Evolutionary conservation across 2,329 filamentous ascomycete genomes (phyloP).

Genomic region (Fusarium palustre): DNA sequence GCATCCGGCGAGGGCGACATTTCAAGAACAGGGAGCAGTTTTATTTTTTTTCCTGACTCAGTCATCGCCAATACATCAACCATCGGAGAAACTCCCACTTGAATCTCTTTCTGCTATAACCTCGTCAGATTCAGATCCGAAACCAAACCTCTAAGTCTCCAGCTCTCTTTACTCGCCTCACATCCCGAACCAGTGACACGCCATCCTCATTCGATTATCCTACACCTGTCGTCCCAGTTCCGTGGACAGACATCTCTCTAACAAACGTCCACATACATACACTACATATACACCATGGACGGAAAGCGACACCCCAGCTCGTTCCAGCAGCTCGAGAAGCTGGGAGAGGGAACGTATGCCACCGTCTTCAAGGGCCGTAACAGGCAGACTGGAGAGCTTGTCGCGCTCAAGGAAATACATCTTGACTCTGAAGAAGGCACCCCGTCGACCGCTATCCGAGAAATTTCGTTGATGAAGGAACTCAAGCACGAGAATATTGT

Average conservation of each 20-base stretch:
- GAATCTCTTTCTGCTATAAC: neutral
- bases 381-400: conserved; percentile 94
- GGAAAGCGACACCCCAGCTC: conserved; percentile 93
- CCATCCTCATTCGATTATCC: conserved; percentile 26
- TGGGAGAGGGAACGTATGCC: conserved; percentile 98
- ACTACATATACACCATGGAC: conserved; percentile 75
- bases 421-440: conserved; percentile 98
- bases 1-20: conserved; percentile 22
- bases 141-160: neutral
- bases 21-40: conserved; percentile 5
- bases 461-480: conserved; percentile 99
- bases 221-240: conserved; percentile 8
- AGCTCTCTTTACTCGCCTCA: conserved; percentile 5
- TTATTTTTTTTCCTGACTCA: conserved; percentile 5
- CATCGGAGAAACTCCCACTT: conserved; percentile 12
- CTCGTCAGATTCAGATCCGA: neutral
- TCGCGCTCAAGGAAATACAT: conserved; percentile 98
- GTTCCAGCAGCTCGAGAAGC: conserved; percentile 99
- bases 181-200: conserved; percentile 26
- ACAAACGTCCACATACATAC: conserved; percentile 2
- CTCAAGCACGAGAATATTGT: conserved; percentile 99
- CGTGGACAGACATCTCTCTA: conserved; percentile 4
- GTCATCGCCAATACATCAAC: conserved; percentile 15
- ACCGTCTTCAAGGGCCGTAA: conserved; percentile 99
- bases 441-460: conserved; percentile 94